Conservation (phyloP, 108 stramenopile species). For the Bacterosira constricta region DNA sequence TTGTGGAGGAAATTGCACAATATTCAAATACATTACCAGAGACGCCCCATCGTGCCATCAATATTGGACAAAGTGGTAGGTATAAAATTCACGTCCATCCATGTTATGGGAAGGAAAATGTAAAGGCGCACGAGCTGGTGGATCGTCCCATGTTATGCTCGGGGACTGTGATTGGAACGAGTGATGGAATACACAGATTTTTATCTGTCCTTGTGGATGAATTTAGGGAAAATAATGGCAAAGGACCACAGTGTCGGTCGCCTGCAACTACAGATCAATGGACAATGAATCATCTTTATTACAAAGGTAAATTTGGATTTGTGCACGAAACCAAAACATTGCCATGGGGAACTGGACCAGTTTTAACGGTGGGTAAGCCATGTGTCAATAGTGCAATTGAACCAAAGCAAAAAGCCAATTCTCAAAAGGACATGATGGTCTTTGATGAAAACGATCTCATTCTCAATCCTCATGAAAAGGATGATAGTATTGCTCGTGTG, state of each 20-base stretch:
- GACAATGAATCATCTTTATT: conserved; percentile 82
- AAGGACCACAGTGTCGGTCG: conserved; percentile 53
- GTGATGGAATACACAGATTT: conserved; percentile 68
- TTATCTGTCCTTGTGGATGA: conserved; percentile 68
- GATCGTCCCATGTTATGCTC: conserved; percentile 77
- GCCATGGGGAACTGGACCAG: conserved; percentile 52
- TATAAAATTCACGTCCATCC: conserved; percentile 23
- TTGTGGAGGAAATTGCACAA: conserved; percentile 63
- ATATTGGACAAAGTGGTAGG: conserved; percentile 30
- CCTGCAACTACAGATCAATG: conserved; percentile 69
- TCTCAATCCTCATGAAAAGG: conserved; percentile 41
- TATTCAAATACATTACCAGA: conserved; percentile 43
- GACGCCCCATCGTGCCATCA: conserved; percentile 27
- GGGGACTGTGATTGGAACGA: conserved; percentile 75
- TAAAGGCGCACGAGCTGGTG: conserved; percentile 47
- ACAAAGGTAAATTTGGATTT: conserved; percentile 55
- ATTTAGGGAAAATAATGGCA: conserved; percentile 58
- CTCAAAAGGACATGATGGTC: conserved; percentile 42
- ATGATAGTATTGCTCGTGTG: conserved; percentile 19
- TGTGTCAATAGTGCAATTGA: conserved; percentile 29
- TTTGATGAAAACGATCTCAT: conserved; percentile 32
- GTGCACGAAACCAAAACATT: conserved; percentile 31
- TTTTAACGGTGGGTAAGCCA: conserved; percentile 43
- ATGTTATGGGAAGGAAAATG: conserved; percentile 39
- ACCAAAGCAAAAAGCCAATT: not conserved